phyloP scores from a whole-genome alignment of 2,329 filamentous ascomycete genomes.

The Microthyrium microscopicum region DNA sequence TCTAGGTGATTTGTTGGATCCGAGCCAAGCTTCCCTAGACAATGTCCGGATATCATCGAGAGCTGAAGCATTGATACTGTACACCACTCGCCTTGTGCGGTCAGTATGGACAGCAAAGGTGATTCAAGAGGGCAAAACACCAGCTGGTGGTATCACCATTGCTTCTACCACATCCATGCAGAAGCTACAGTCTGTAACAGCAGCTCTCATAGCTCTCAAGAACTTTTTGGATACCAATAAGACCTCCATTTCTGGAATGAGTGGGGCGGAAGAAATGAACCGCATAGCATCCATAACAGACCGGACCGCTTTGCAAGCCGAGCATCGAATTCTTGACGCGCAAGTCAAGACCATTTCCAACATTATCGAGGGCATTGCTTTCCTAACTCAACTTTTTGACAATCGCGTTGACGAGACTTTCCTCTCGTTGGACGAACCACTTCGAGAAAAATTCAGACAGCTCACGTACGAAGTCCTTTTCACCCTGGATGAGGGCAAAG shows the following conservation, averaged over 20 bases:
- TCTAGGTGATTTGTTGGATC: slow-evolving; percentile 58
- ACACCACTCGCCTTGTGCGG: slow-evolving; percentile 73
- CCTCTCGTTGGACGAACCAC: slow-evolving; percentile 51
- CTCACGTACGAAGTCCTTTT: slow-evolving; percentile 85
- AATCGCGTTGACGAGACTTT: slow-evolving; percentile 85
- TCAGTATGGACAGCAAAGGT: slow-evolving; percentile 75
- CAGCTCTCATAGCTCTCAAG: slow-evolving; percentile 60
- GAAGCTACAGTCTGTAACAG: slow-evolving; percentile 64
- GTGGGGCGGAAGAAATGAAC: slow-evolving; percentile 75
- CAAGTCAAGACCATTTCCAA: slow-evolving; percentile 72
- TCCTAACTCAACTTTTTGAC: slow-evolving; percentile 86
- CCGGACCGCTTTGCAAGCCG: slow-evolving; percentile 79
- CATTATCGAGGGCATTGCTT: slow-evolving; percentile 92
- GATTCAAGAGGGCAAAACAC: slow-evolving; percentile 36
- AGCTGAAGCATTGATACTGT: slow-evolving; percentile 75
- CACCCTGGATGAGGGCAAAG: slow-evolving; percentile 59
- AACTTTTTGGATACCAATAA: slow-evolving; percentile 79
- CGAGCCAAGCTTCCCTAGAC: slow-evolving; percentile 47
- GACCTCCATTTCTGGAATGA: slow-evolving; percentile 79
- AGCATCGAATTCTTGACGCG: slow-evolving; percentile 82
- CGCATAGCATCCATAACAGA: slow-evolving; percentile 69
- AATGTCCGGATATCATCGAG: slow-evolving; percentile 75
- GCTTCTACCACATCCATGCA: slow-evolving; percentile 46
- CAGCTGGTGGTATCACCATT: slow-evolving; percentile 46
- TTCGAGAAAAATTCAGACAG: slow-evolving; percentile 51